Evolutionary conservation across 2,329 filamentous ascomycete genomes (phyloP).

Genomic region (Fusarium sp.): DNA sequence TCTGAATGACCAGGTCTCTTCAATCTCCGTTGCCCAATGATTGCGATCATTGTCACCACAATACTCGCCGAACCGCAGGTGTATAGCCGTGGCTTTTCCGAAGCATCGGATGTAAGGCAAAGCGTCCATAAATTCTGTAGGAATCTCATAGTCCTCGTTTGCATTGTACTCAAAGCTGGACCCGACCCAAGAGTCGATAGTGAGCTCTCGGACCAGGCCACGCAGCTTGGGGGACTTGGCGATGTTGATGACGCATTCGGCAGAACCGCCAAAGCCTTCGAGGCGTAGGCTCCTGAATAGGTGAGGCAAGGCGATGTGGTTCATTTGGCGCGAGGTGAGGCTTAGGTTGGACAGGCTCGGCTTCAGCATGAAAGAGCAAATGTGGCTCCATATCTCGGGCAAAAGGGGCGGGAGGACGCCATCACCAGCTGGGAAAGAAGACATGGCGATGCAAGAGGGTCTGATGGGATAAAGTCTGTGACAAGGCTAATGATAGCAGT

Average conservation of each 20-base stretch:
- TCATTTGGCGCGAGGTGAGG: constrained; percentile 8
- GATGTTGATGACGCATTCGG: constrained; percentile 17
- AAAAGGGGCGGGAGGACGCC: background rate
- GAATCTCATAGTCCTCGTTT: background rate
- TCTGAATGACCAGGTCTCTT: constrained; percentile 10
- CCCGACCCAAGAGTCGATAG: constrained; percentile 26
- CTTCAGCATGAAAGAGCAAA: constrained; percentile 10
- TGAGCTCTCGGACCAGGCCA: constrained; percentile 19
- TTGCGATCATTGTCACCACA: background rate
- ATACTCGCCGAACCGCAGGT: constrained; percentile 14
- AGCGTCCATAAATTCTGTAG: constrained; percentile 9
- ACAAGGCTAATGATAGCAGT: background rate
- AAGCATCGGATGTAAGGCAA: constrained; percentile 18
- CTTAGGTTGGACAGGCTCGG: background rate
- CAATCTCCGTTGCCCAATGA: background rate
- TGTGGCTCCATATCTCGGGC: constrained; percentile 22
- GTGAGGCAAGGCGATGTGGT: background rate
- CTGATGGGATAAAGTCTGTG: background rate
- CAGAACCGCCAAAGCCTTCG: constrained; percentile 6
- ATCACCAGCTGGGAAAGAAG: background rate
- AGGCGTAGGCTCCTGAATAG: constrained; percentile 9
- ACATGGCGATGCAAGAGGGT: background rate
- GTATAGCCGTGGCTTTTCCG: background rate
- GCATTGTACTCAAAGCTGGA: background rate
- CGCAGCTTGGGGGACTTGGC: constrained; percentile 12